Percentiles rank a stretch among this genome's conserved stretches.
Conservation (phyloP, 129 eudicot species). For the Smallanthus sonchifolius region DNA sequence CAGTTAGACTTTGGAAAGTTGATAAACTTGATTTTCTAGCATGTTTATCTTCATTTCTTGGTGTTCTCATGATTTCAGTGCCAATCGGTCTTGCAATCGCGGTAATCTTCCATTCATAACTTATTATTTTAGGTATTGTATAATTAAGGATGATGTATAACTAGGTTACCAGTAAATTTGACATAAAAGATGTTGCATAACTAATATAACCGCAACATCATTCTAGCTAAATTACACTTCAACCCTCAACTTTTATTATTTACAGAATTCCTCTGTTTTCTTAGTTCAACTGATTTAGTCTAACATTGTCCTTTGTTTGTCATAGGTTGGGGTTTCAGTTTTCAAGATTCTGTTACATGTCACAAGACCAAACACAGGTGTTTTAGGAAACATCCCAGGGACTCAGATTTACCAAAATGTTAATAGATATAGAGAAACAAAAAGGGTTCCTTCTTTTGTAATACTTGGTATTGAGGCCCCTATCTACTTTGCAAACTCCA, state of each 20-base stretch:
- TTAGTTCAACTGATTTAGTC: neutral
- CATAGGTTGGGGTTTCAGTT: slow-evolving; percentile 90
- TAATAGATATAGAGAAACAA: slow-evolving; percentile 67
- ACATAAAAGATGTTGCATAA: too few species aligned
- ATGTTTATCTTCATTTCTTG: slow-evolving; percentile 77
- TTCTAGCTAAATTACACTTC: too few species aligned
- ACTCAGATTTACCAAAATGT: slow-evolving; percentile 73
- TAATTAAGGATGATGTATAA: too few species aligned
- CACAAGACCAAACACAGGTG: slow-evolving; percentile 81
- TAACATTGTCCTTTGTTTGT: neutral
- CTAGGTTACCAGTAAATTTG: too few species aligned
- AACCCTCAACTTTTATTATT: too few species aligned
- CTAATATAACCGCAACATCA: too few species aligned
- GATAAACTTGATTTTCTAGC: slow-evolving; percentile 92
- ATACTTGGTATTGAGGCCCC: slow-evolving; percentile 88
- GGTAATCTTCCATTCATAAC: slow-evolving; percentile 34
- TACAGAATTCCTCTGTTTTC: neutral
- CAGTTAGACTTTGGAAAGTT: slow-evolving; percentile 68
- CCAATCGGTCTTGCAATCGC: slow-evolving; percentile 92
- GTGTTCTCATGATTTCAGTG: slow-evolving; percentile 91
- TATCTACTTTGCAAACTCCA: slow-evolving; percentile 84
- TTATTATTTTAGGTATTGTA: too few species aligned
- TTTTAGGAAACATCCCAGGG: slow-evolving; percentile 88
- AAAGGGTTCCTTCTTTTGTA: slow-evolving; percentile 76
- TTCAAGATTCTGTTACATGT: slow-evolving; percentile 92